Percentiles rank a stretch among this genome's conserved stretches.
These are phyloP conservation scores for Fusarium xylarioides DNA, from an alignment of 2,329 filamentous ascomycete genomes.

Conservation along the genomic window DNA sequence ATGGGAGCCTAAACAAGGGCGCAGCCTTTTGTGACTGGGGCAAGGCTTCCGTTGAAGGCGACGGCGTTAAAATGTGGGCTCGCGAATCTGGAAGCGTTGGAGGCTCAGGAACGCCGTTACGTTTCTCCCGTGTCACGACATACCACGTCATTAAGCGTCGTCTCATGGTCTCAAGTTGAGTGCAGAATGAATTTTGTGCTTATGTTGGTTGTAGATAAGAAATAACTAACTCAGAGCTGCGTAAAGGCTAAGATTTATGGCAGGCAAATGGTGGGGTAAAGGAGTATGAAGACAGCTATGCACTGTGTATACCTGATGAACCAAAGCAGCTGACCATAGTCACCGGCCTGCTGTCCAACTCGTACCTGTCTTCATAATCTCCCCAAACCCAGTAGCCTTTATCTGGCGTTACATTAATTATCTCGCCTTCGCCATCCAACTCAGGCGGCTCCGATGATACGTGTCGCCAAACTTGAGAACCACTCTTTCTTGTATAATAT, in stretches of 20 bases:
- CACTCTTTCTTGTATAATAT: neutral
- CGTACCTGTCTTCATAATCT: neutral
- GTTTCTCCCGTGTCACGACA: neutral
- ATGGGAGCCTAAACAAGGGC: neutral
- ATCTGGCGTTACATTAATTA: fast-evolving
- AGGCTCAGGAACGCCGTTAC: neutral
- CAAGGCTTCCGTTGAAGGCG: neutral
- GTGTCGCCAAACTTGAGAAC: neutral
- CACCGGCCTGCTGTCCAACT: too few species aligned
- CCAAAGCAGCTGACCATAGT: too few species aligned
- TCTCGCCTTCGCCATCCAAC: neutral
- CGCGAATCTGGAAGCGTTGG: neutral
- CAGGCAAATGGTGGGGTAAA: too few species aligned
- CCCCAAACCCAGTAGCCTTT: neutral
- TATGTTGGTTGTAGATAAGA: neutral
- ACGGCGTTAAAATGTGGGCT: neutral
- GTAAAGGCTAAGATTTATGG: too few species aligned
- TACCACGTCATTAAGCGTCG: neutral
- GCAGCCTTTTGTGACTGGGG: fast-evolving
- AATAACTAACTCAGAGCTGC: too few species aligned
- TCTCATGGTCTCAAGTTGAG: neutral
- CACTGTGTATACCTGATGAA: too few species aligned
- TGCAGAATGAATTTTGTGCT: too few species aligned
- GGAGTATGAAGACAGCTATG: too few species aligned
- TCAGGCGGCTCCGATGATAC: fast-evolving